phyloP scores from a whole-genome alignment of 2,329 filamentous ascomycete species.

The Cladophialophora bantiana region DNA sequence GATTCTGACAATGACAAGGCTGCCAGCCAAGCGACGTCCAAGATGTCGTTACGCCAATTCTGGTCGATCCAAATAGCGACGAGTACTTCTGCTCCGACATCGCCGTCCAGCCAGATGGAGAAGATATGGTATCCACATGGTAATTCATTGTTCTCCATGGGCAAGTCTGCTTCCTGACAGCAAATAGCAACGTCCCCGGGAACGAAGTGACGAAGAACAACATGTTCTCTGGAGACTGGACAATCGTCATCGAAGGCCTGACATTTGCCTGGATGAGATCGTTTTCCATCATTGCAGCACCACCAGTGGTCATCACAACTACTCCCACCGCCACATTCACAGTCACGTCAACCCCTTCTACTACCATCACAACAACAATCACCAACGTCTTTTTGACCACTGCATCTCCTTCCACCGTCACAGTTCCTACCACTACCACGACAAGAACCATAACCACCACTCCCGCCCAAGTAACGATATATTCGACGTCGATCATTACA shows the following conservation, averaged over 20 bases:
- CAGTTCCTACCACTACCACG: constrained; percentile 31
- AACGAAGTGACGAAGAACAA: constrained; percentile 34
- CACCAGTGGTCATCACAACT: constrained; percentile 31
- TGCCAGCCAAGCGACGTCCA: constrained; percentile 34
- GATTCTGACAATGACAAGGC: constrained; percentile 27
- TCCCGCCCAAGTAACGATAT: constrained; percentile 31
- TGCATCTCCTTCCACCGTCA: constrained; percentile 30
- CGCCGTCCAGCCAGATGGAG: constrained; percentile 32
- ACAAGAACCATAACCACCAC: constrained; percentile 32
- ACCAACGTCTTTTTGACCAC: constrained; percentile 32
- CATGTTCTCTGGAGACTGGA: constrained; percentile 39
- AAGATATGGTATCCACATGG: constrained; percentile 37
- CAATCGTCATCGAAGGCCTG: constrained; percentile 37
- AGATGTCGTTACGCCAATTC: constrained; percentile 35
- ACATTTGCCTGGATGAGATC: constrained; percentile 38
- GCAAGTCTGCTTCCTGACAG: constrained; percentile 11
- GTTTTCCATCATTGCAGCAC: constrained; percentile 36
- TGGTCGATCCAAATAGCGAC: constrained; percentile 37
- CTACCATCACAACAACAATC: constrained; percentile 31
- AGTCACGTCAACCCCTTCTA: constrained; percentile 29
- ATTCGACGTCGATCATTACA: constrained; percentile 30
- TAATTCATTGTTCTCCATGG: constrained; percentile 15
- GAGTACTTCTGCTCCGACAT: constrained; percentile 40
- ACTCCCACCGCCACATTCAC: constrained; percentile 36
- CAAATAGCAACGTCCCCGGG: constrained; percentile 34